Percentiles rank a stretch among this genome's conserved stretches.
These are phyloP conservation scores for Lagenidium giganteum DNA, from an alignment of 352 stramenopile genomes.

Conservation along the genomic window DNA sequence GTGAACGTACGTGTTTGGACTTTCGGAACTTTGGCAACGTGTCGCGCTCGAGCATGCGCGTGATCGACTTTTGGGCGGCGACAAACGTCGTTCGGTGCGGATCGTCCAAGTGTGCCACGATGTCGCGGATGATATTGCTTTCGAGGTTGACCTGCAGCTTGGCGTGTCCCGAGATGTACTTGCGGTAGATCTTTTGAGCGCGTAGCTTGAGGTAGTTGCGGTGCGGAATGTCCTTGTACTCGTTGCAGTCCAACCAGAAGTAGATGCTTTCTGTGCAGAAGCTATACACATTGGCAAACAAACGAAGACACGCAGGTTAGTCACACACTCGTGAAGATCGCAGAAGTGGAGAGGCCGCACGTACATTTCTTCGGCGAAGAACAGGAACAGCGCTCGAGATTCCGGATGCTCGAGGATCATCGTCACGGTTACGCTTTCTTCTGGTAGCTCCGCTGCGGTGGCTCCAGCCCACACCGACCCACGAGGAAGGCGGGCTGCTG, in stretches of 20 bases:
- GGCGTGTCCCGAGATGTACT: slow-evolving; percentile 44
- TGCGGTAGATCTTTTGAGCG: slow-evolving; percentile 58
- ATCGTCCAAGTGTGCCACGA: slow-evolving; percentile 35
- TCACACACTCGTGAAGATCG: too few relatives aligned
- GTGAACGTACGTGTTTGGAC: slow-evolving; percentile 40
- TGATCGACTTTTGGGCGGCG: slow-evolving; percentile 44
- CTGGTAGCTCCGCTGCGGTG: slow-evolving; percentile 8
- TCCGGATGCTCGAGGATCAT: slow-evolving; percentile 44
- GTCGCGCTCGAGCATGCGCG: slow-evolving; percentile 54
- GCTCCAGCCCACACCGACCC: slow-evolving; percentile 1
- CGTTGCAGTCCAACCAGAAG: slow-evolving; percentile 68
- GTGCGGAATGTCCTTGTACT: slow-evolving; percentile 62
- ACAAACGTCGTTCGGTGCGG: slow-evolving; percentile 42
- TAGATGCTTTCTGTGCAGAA: slow-evolving; percentile 66
- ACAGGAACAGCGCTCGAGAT: slow-evolving; percentile 45
- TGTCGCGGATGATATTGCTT: slow-evolving; percentile 33
- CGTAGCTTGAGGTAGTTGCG: slow-evolving; percentile 48
- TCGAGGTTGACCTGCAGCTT: slow-evolving; percentile 57
- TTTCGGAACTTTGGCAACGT: slow-evolving; percentile 48
- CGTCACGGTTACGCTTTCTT: slow-evolving; percentile 31
- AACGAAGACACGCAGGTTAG: background rate
- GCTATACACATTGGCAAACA: slow-evolving; percentile 11
- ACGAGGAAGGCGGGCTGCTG: too few relatives aligned
- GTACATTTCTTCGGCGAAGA: slow-evolving; percentile 66
- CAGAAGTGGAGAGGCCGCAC: too few relatives aligned